These are phyloP conservation scores for Pleurotus ostreatus DNA, from an alignment of 768 basidiomycete species.

Conservation along the genomic window DNA sequence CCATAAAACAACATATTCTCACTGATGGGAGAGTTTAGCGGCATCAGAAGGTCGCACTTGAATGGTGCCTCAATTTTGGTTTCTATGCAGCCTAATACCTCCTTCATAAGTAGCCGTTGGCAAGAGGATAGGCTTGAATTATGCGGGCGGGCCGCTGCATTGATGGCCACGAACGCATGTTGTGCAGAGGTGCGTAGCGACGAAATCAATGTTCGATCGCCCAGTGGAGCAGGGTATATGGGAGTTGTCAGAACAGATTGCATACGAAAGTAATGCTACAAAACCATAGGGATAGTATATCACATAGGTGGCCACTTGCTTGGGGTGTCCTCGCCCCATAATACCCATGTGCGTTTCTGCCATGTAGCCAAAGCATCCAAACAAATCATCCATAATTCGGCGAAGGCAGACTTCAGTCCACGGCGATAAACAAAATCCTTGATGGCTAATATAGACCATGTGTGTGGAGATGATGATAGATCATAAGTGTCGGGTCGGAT, in stretches of 20 bases:
- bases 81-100: no score
- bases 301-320: constrained; percentile 37
- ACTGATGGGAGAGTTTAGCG: no score
- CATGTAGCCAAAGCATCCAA: constrained; percentile 27
- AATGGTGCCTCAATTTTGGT: no score
- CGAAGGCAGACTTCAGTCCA: constrained; percentile 34
- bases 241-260: not conserved
- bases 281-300: constrained; percentile 14
- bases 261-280: constrained; percentile 6
- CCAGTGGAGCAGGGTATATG: no score
- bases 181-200: no score
- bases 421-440: constrained; percentile 33
- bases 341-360: constrained; percentile 40
- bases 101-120: no score
- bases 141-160: no score
- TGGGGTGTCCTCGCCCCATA: constrained; percentile 31
- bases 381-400: constrained; percentile 34
- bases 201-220: no score
- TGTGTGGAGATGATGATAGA: constrained; percentile 28
- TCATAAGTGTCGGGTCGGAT: constrained; percentile 38
- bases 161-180: no score
- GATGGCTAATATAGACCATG: constrained; percentile 34
- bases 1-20: no score
- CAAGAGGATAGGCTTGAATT: no score
- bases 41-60: no score